These are phyloP conservation scores for Skeletonema tropicum DNA, from an alignment of 108 stramenopile genomes.

Conservation along the genomic window DNA sequence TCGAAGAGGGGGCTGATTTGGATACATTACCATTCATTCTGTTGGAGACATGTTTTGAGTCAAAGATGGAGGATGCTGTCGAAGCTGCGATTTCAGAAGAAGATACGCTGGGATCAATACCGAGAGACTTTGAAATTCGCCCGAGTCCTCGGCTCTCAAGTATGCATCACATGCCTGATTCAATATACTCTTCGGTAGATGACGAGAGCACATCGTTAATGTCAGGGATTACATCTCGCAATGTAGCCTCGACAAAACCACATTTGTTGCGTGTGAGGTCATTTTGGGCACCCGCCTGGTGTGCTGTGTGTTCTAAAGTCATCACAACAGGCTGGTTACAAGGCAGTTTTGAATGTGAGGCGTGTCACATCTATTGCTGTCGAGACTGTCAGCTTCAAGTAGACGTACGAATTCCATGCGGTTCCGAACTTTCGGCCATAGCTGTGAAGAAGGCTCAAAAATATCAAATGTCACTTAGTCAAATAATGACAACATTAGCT, in stretches of 20 bases:
- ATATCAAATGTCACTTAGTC: constrained; percentile 65
- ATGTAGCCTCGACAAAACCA: constrained; percentile 34
- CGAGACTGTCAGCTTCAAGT: constrained; percentile 81
- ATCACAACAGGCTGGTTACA: constrained; percentile 57
- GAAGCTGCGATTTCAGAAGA: constrained; percentile 39
- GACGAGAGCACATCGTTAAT: constrained; percentile 48
- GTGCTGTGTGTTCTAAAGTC: constrained; percentile 55
- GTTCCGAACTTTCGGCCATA: constrained; percentile 58
- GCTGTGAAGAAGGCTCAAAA: constrained; percentile 61
- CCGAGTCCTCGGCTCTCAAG: neutral
- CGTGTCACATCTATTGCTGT: constrained; percentile 75
- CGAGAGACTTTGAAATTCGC: constrained; percentile 36
- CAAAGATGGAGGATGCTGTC: constrained; percentile 24
- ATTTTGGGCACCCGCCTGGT: constrained; percentile 67
- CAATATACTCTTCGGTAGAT: constrained; percentile 32
- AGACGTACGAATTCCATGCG: constrained; percentile 76
- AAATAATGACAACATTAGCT: constrained; percentile 43
- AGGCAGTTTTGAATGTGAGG: constrained; percentile 75
- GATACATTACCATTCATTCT: constrained; percentile 41
- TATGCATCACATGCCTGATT: constrained; percentile 15
- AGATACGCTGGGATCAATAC: constrained; percentile 48
- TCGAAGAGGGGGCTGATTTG: constrained; percentile 1
- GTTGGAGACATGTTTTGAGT: constrained; percentile 52
- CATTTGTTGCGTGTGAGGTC: constrained; percentile 67
- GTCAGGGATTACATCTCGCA: constrained; percentile 31